These are phyloP conservation scores for Aphanocladium album DNA, from an alignment of 2,329 filamentous ascomycete species.

Conservation along the genomic window DNA sequence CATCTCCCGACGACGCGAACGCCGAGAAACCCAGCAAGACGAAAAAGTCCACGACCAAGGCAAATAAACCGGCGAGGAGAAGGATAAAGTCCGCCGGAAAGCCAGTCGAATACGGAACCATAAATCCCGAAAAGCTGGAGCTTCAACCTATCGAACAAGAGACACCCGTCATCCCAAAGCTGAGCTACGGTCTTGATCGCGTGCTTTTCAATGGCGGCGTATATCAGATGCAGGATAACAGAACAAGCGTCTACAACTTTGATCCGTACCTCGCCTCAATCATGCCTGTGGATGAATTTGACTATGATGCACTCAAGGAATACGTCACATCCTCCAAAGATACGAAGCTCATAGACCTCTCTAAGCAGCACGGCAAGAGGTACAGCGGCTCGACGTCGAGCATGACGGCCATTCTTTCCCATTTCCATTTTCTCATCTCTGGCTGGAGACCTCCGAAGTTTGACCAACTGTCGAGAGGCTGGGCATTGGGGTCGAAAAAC, in stretches of 20 bases:
- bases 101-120: conserved; percentile 23
- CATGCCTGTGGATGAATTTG: conserved; percentile 90
- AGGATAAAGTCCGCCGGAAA: not conserved
- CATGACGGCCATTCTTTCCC: conserved; percentile 81
- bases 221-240: conserved; percentile 83
- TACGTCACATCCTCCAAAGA: conserved; percentile 94
- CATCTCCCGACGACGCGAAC: not conserved
- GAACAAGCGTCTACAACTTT: conserved; percentile 90
- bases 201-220: conserved; percentile 96
- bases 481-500: conserved; percentile 53
- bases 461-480: conserved; percentile 60
- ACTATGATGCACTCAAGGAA: conserved; percentile 77
- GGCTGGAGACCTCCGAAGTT: conserved; percentile 71
- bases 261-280: conserved; percentile 90
- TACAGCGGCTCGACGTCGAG: conserved; percentile 96
- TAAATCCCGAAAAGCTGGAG: conserved; percentile 22
- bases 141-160: conserved; percentile 28
- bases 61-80: not conserved
- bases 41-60: not conserved
- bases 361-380: conserved; percentile 62
- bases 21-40: not conserved
- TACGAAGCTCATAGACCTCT: conserved; percentile 61
- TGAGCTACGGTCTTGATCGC: conserved; percentile 73
- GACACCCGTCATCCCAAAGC: conserved; percentile 46
- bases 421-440: conserved; percentile 91